Conservation (phyloP, 169 alveolate species). For the Babesia bigemina region DNA sequence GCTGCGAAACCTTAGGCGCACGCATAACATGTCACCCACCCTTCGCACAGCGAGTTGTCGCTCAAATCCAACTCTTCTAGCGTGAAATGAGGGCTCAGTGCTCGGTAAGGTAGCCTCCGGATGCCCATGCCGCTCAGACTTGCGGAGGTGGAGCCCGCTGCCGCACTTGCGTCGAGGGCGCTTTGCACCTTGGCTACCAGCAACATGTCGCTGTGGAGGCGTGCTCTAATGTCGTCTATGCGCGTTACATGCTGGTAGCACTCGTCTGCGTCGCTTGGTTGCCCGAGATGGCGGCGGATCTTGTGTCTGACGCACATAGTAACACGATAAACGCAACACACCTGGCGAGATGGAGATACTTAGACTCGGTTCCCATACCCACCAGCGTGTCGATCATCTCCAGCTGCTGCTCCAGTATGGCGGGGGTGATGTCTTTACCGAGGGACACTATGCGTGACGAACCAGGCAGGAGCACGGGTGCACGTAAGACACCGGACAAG, state of each 20-base stretch:
- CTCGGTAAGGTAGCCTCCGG: conserved; percentile 13
- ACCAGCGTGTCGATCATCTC: conserved; percentile 27
- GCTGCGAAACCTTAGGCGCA: background rate
- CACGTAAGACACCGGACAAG: conserved; percentile 1
- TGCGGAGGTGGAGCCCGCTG: conserved; percentile 10
- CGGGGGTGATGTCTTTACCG: conserved; percentile 25
- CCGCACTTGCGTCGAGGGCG: conserved; percentile 8
- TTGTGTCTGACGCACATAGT: conserved; percentile 20
- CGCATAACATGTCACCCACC: conserved; percentile 3
- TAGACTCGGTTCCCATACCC: conserved; percentile 29
- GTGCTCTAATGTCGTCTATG: conserved; percentile 34
- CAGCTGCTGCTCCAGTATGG: conserved; percentile 46
- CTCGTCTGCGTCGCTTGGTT: conserved; percentile 20
- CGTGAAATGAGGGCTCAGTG: conserved; percentile 28
- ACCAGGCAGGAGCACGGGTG: conserved; percentile 2
- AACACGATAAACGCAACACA: background rate
- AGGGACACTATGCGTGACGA: conserved; percentile 25
- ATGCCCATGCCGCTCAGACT: conserved; percentile 31
- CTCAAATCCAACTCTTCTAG: conserved; percentile 36
- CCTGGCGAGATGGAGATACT: conserved; percentile 50
- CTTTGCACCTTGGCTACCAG: conserved; percentile 4
- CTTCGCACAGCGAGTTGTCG: conserved; percentile 16
- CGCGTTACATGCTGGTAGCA: conserved; percentile 16
- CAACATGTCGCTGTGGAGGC: conserved; percentile 29
- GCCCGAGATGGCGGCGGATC: conserved; percentile 29